These are phyloP conservation scores for Zalerion maritima DNA, from an alignment of 495 filamentous ascomycete genomes.

Conservation along the genomic window DNA sequence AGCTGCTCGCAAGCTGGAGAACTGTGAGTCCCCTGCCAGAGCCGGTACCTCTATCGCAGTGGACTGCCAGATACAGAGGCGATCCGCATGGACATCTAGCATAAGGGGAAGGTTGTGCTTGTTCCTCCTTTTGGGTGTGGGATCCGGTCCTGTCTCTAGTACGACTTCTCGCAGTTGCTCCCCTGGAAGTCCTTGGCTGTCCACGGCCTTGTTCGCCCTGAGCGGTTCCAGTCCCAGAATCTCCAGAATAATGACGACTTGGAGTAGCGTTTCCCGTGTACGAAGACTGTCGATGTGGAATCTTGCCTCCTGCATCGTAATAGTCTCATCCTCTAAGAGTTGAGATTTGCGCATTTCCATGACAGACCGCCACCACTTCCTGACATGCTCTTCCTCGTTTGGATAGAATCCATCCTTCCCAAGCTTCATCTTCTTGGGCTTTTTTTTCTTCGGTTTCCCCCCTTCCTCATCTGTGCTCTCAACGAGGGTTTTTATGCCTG, in stretches of 20 bases:
- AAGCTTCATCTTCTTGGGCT: slow-evolving; percentile 52
- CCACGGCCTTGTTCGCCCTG: slow-evolving; percentile 20
- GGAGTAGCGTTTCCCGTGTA: slow-evolving; percentile 68
- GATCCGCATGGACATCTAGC: slow-evolving; percentile 75
- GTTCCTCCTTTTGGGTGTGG: slow-evolving; percentile 21
- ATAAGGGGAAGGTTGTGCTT: slow-evolving; percentile 35
- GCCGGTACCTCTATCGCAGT: slow-evolving; percentile 42
- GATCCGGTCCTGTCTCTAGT: slow-evolving; percentile 13
- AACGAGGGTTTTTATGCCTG: slow-evolving; percentile 41
- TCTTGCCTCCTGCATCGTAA: slow-evolving; percentile 32
- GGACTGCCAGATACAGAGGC: slow-evolving; percentile 95
- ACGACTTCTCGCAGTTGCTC: slow-evolving; percentile 11
- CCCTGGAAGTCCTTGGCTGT: slow-evolving; percentile 23
- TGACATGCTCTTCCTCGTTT: slow-evolving; percentile 58
- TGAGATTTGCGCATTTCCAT: slow-evolving; percentile 28
- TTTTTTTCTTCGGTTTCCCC: slow-evolving; percentile 38
- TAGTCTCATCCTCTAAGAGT: slow-evolving; percentile 18
- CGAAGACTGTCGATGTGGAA: slow-evolving; percentile 50
- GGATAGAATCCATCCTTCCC: slow-evolving; percentile 67
- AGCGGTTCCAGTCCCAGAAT: slow-evolving; percentile 59
- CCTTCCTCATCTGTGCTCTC: slow-evolving; percentile 46
- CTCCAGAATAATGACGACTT: slow-evolving; percentile 83
- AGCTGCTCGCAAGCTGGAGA: too few relatives aligned
- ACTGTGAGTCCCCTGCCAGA: slow-evolving; percentile 34
- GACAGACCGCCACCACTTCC: slow-evolving; percentile 78